These are phyloP conservation scores for Fusarium xyrophilum DNA, from an alignment of 2,329 filamentous ascomycete species.

Conservation along the genomic window DNA sequence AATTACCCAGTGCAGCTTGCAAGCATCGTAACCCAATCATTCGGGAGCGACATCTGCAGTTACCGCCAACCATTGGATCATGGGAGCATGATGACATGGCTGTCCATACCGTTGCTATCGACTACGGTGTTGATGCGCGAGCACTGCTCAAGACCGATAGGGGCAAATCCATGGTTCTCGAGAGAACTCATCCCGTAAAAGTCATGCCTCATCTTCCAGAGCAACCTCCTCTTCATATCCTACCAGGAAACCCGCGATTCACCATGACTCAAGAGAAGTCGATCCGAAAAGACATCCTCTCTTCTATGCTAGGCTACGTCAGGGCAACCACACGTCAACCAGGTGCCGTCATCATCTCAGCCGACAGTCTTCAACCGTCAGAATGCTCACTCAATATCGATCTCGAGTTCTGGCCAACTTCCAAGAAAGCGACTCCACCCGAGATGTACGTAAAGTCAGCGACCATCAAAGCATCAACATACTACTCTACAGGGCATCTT, in stretches of 20 bases:
- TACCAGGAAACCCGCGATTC: slow-evolving; percentile 9
- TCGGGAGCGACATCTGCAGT: slow-evolving; percentile 20
- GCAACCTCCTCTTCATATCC: slow-evolving; percentile 24
- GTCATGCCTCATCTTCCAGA: slow-evolving; percentile 30
- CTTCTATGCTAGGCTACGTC: slow-evolving; percentile 19
- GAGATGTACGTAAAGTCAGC: slow-evolving; percentile 24
- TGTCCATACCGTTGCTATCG: slow-evolving; percentile 18
- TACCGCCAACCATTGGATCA: slow-evolving; percentile 29
- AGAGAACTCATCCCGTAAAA: slow-evolving; percentile 13
- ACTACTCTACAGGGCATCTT: slow-evolving; percentile 27
- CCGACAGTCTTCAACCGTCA: slow-evolving; percentile 20
- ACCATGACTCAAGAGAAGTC: slow-evolving; percentile 22
- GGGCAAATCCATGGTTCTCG: background rate
- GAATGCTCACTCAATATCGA: slow-evolving; percentile 4
- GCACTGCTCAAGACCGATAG: background rate
- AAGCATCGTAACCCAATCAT: slow-evolving; percentile 9
- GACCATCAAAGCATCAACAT: slow-evolving; percentile 17
- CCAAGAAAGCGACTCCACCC: slow-evolving; percentile 9
- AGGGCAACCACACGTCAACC: slow-evolving; percentile 18
- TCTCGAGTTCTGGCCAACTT: slow-evolving; percentile 30
- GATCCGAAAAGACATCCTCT: slow-evolving; percentile 26
- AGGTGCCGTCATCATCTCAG: slow-evolving; percentile 19
- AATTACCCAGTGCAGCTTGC: slow-evolving; percentile 26
- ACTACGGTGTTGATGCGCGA: slow-evolving; percentile 19
- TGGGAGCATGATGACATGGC: slow-evolving; percentile 33